phyloP scores from a whole-genome alignment of 495 filamentous ascomycete genomes.

The Talaromyces proteolyticus region DNA sequence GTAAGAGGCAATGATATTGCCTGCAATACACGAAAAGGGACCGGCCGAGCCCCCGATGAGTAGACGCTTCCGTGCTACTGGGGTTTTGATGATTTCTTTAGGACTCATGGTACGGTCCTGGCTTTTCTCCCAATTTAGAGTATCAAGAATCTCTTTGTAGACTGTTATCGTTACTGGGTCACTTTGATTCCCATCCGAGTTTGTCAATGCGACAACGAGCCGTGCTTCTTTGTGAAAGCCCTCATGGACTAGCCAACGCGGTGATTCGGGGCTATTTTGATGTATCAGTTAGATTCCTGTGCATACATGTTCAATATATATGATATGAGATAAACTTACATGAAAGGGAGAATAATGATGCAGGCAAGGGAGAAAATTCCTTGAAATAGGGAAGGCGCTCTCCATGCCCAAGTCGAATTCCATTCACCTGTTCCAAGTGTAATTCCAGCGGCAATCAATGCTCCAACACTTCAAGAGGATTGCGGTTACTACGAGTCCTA shows the following conservation, averaged over 20 bases:
- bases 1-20: conserved; percentile 46
- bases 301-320: no score
- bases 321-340: conserved; percentile 10
- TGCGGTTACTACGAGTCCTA: not conserved
- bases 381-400: conserved; percentile 49
- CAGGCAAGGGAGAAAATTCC: conserved; percentile 46
- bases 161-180: conserved; percentile 33
- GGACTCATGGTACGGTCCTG: conserved; percentile 32
- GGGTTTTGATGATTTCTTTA: conserved; percentile 31
- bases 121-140: conserved; percentile 41
- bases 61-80: conserved; percentile 33
- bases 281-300: not conserved
- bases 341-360: conserved; percentile 45
- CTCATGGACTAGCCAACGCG: conserved; percentile 39
- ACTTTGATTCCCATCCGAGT: conserved; percentile 32
- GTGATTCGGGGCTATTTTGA: conserved; percentile 39
- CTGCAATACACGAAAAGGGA: conserved; percentile 41
- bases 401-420: conserved; percentile 47
- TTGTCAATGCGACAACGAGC: conserved; percentile 38
- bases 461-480: conserved; percentile 18
- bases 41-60: conserved; percentile 36
- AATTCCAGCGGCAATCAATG: conserved; percentile 44
- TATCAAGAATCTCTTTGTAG: conserved; percentile 20
- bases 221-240: conserved; percentile 25
- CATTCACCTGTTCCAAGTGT: conserved; percentile 44